These are phyloP conservation scores for Exophiala phaeomuriformis DNA, from an alignment of 2,329 filamentous ascomycete genomes.

Conservation along the genomic window DNA sequence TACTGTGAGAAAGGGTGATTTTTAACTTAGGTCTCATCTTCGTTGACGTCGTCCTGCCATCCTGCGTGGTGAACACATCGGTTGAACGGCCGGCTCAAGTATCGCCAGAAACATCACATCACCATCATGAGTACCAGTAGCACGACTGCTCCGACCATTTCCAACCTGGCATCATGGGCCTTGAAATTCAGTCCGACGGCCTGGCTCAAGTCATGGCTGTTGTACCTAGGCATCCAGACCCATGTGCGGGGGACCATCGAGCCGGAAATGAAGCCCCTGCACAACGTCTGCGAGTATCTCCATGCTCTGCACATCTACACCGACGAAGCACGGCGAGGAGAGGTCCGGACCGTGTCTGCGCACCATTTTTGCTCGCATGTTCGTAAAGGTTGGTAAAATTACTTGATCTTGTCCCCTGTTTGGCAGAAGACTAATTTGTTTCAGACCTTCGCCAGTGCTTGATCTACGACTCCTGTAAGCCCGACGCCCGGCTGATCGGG, in stretches of 20 bases:
- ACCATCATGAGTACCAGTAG: constrained; percentile 10
- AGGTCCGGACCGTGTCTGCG: constrained; percentile 59
- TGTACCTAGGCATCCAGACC: constrained; percentile 25
- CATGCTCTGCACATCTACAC: constrained; percentile 83
- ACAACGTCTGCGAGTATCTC: constrained; percentile 71
- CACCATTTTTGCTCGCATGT: constrained; percentile 82
- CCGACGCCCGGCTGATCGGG: constrained; percentile 67
- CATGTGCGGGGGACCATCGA: constrained; percentile 28
- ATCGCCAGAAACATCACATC: neutral
- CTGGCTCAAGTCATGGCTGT: constrained; percentile 26
- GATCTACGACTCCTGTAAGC: constrained; percentile 65
- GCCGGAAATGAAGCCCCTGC: constrained; percentile 57
- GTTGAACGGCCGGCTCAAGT: too few relatives aligned
- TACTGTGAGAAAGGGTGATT: too few relatives aligned
- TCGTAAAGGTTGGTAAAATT: constrained; percentile 45
- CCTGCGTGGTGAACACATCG: too few relatives aligned
- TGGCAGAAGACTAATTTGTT: neutral
- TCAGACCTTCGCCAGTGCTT: constrained; percentile 74
- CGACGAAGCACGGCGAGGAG: constrained; percentile 48
- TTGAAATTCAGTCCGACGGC: constrained; percentile 23
- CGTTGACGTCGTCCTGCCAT: too few relatives aligned
- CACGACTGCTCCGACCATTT: constrained; percentile 9
- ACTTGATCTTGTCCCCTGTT: neutral
- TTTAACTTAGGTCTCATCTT: too few relatives aligned
- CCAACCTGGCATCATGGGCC: constrained; percentile 16